Evolutionary conservation across 2,329 filamentous ascomycete genomes (phyloP).

Genomic region (Ceratocystis cacaofunesta): DNA sequence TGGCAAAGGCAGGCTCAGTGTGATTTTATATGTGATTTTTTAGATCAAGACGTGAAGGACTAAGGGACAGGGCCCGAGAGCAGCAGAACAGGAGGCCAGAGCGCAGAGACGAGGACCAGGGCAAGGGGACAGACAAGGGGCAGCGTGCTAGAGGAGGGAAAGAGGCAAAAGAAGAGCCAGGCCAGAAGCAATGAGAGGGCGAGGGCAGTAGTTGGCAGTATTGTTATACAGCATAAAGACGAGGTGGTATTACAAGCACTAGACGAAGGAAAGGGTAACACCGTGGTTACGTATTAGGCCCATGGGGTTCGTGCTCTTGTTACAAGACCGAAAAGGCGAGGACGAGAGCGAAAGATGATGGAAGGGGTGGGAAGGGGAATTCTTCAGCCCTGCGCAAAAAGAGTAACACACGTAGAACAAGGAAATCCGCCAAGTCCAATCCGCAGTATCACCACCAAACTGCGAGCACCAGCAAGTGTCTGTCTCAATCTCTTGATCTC

Average conservation of each 20-base stretch:
- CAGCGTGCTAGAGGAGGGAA: neutral
- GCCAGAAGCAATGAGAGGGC: neutral
- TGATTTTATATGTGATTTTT: neutral
- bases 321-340: too few relatives aligned
- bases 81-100: neutral
- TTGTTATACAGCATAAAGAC: neutral
- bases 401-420: neutral
- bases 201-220: neutral
- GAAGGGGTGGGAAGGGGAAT: neutral
- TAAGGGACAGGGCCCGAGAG: slow-evolving; percentile 2
- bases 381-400: neutral
- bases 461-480: neutral
- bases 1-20: neutral
- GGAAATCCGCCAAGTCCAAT: neutral
- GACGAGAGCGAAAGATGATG: neutral
- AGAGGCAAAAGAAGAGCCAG: neutral
- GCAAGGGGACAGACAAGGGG: neutral
- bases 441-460: too few relatives aligned
- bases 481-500: neutral
- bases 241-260: neutral
- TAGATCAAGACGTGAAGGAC: neutral
- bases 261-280: neutral
- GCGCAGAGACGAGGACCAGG: neutral
- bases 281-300: neutral
- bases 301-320: neutral